These are phyloP conservation scores for Malbranchea zuffiana DNA, from an alignment of 2,329 filamentous ascomycete genomes.

Conservation along the genomic window DNA sequence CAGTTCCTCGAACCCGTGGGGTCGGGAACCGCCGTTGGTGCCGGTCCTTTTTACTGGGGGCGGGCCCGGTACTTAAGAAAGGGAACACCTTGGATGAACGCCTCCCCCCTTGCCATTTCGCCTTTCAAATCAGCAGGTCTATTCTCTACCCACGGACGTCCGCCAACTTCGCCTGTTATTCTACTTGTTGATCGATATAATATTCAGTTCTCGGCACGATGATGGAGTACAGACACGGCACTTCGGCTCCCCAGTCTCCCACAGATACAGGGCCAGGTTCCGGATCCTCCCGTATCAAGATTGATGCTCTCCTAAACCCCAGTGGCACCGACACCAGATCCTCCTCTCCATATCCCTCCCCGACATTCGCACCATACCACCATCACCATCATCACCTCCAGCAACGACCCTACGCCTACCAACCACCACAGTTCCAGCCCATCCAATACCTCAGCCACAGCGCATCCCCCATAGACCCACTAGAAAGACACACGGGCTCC, in stretches of 20 bases:
- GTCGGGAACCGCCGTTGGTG: no score
- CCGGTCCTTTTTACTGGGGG: no score
- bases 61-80: no score
- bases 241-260: constrained; percentile 6
- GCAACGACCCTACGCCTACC: constrained; percentile 5
- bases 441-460: constrained; percentile 7
- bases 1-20: no score
- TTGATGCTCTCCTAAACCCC: constrained; percentile 11
- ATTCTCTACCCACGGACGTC: no score
- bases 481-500: constrained; percentile 15
- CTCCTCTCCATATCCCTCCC: constrained; percentile 1
- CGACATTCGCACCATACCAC: constrained; percentile 4
- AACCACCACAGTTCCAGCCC: constrained; percentile 5
- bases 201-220: no score
- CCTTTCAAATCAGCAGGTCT: no score
- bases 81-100: no score
- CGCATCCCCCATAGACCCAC: constrained; percentile 6
- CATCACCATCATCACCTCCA: constrained; percentile 8
- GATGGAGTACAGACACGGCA: constrained; percentile 3
- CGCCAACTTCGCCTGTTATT: no score
- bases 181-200: no score
- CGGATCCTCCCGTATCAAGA: constrained; percentile 9
- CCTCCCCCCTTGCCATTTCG: no score
- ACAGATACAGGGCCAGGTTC: constrained; percentile 6
- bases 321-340: constrained; percentile 1